Base-by-base conservation (phyloP, 2,329 filamentous ascomycete species). In the Macrophomina phaseolina region DNA sequence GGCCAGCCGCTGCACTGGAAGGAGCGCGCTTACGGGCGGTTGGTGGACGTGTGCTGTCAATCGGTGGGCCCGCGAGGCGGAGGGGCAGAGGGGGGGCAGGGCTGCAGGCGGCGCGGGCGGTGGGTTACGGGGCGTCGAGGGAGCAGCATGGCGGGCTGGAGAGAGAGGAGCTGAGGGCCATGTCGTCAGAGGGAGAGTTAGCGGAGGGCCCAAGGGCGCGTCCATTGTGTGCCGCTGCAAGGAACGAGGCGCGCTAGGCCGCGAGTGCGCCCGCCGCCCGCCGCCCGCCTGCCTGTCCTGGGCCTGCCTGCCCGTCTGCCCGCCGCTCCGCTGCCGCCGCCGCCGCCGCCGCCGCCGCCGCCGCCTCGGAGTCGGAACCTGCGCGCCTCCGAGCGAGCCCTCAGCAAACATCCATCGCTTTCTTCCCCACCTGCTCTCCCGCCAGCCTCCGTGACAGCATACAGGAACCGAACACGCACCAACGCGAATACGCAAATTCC, bases 1-100 rank as follows among this genome's bases (percentile, higher is more conserved):
- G 36, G 32, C n/a, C 18, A 30, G 53, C 53, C 53, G 53, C 53
- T 23, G 23, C 11, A 16, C 30, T 38, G 36, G 53, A 28, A 58
- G 53, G 53, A 42, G 53, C 36, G 53, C 34, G 53, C 53, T 58
- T 58, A 58, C 53, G 53, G 53, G 36, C 36, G 53, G 2, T 58
- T 58, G 53, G 36, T 28, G n/a, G 53, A 42, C n/a, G 34, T 23
- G 34, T 38, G 34, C 34, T 56, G 52, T 11, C 48, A 51, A 40
- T 12, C 5, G 28, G 51, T 16, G 52, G 38, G 52, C 34, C 52
- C 32, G 16, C 4, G 34, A 18, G 51, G 16, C 30, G 32, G 11
- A 11, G n/a, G n/a, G 9, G n/a, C 8, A 42, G 11, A 32, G 9
- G 18, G 28, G 34, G 23, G n/a, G n/a, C 18, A 30, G 23, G 36